phyloP scores from a whole-genome alignment of 768 basidiomycete genomes.

The Cyclocybe aegerita region DNA sequence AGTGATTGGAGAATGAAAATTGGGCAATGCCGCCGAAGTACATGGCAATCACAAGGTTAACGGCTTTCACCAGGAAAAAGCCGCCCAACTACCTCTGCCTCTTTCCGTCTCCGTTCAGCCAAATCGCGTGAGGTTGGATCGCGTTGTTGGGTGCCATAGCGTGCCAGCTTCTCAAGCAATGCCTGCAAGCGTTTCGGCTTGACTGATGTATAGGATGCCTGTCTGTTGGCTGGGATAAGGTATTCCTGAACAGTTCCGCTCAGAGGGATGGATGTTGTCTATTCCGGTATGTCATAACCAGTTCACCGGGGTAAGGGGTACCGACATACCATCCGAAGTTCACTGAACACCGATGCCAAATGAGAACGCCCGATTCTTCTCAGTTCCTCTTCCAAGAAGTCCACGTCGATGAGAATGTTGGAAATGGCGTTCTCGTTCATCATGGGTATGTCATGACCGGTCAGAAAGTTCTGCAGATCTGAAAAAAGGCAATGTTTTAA shows the following conservation, averaged over 20 bases:
- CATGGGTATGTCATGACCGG: conserved; percentile 68
- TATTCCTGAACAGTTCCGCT: conserved; percentile 77
- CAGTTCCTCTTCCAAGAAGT: conserved; percentile 87
- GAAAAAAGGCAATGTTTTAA: neutral
- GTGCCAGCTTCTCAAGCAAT: conserved; percentile 77
- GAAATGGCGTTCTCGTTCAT: conserved; percentile 90
- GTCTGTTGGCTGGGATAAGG: conserved; percentile 68
- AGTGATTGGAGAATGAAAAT: conserved; percentile 16
- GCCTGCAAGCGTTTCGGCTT: conserved; percentile 72
- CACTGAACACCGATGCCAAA: conserved; percentile 70
- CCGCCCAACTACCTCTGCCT: conserved; percentile 76
- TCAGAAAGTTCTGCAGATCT: conserved; percentile 64
- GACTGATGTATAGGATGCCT: conserved; percentile 61
- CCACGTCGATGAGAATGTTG: conserved; percentile 83
- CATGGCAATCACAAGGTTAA: conserved; percentile 24
- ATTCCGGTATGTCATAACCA: conserved; percentile 7
- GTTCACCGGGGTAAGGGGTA: neutral
- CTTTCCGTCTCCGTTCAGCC: conserved; percentile 71
- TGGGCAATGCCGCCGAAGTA: conserved; percentile 7
- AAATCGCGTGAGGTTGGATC: conserved; percentile 59
- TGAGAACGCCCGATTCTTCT: conserved; percentile 71
- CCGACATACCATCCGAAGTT: conserved; percentile 69
- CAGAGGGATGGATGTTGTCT: conserved; percentile 76
- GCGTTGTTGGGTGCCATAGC: conserved; percentile 61
- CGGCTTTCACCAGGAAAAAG: conserved; percentile 70